Conservation (phyloP, 352 stramenopile genomes). For the Phytophthora litchii region DNA sequence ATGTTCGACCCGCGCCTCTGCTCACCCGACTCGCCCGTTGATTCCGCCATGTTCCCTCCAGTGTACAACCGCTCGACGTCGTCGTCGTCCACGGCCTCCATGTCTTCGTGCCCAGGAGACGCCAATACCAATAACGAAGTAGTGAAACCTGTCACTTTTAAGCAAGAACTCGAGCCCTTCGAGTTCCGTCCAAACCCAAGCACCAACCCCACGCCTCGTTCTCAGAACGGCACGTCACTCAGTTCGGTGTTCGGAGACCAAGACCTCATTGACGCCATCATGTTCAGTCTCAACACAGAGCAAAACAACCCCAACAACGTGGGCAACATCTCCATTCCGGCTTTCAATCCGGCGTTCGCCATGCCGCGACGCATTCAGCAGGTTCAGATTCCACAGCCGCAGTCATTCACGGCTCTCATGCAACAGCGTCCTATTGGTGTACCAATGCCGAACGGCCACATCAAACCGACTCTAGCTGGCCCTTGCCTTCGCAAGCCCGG, state of each 20-base stretch:
- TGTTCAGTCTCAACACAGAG: constrained; percentile 72
- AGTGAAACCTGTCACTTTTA: constrained; percentile 30
- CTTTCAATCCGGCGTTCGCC: constrained; percentile 22
- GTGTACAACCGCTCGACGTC: constrained; percentile 55
- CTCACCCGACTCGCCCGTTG: constrained; percentile 67
- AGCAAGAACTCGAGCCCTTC: constrained; percentile 70
- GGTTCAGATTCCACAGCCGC: constrained; percentile 19
- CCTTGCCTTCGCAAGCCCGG: constrained; percentile 70
- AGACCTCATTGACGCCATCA: constrained; percentile 82
- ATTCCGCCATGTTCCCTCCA: constrained; percentile 75
- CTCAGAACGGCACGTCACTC: constrained; percentile 50
- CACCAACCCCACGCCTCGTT: constrained; percentile 21
- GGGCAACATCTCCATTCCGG: constrained; percentile 5
- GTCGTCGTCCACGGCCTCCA: constrained; percentile 34
- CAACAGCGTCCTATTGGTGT: constrained; percentile 25
- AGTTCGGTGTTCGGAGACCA: constrained; percentile 80
- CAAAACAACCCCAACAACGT: constrained; percentile 8
- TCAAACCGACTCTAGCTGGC: constrained; percentile 34
- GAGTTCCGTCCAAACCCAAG: constrained; percentile 47
- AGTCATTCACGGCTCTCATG: constrained; percentile 39
- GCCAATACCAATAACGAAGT: constrained; percentile 7
- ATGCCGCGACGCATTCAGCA: constrained; percentile 24
- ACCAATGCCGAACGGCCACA: constrained; percentile 17
- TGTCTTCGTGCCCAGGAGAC: constrained; percentile 23
- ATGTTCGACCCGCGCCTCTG: constrained; percentile 39